These are phyloP conservation scores for Pseudopyrenochaeta lycopersici DNA, from an alignment of 2,329 filamentous ascomycete genomes.

Conservation along the genomic window DNA sequence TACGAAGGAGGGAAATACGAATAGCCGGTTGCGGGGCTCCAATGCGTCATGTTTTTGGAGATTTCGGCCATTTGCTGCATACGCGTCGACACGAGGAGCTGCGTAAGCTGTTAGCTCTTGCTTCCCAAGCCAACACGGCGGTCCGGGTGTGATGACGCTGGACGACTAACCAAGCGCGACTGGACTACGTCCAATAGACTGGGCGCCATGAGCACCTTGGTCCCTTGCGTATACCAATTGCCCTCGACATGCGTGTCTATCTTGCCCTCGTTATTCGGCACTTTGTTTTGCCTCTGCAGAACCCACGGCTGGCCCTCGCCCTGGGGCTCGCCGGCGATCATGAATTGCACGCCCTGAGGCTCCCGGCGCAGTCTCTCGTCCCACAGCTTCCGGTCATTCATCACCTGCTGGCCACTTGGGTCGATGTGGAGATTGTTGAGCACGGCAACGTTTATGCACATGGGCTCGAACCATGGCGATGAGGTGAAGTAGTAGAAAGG, in stretches of 20 bases:
- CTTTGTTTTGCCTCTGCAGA: constrained; percentile 64
- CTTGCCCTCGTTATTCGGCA: constrained; percentile 49
- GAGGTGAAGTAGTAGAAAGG: constrained; percentile 70
- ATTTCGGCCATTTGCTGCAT: constrained; percentile 64
- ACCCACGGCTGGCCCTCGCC: constrained; percentile 65
- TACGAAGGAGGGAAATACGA: constrained; percentile 64
- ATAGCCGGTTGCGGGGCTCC: constrained; percentile 67
- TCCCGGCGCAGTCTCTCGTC: constrained; percentile 64
- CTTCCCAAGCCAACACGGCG: background rate
- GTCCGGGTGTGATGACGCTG: background rate
- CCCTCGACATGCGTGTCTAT: constrained; percentile 63
- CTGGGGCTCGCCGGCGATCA: constrained; percentile 67
- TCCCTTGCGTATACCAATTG: constrained; percentile 69
- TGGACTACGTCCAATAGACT: constrained; percentile 67
- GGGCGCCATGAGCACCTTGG: constrained; percentile 69
- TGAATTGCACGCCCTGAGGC: constrained; percentile 64
- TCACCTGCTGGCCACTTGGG: constrained; percentile 58
- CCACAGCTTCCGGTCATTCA: constrained; percentile 65
- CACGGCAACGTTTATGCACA: constrained; percentile 66
- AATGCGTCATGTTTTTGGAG: constrained; percentile 63
- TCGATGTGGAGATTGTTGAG: constrained; percentile 62
- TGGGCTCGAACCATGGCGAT: constrained; percentile 70
- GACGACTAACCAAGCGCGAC: constrained; percentile 59
- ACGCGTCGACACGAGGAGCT: constrained; percentile 65
- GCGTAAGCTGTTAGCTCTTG: constrained; percentile 11